Conservation (phyloP, 2,329 filamentous ascomycete species). For the Talaromyces sp. region DNA sequence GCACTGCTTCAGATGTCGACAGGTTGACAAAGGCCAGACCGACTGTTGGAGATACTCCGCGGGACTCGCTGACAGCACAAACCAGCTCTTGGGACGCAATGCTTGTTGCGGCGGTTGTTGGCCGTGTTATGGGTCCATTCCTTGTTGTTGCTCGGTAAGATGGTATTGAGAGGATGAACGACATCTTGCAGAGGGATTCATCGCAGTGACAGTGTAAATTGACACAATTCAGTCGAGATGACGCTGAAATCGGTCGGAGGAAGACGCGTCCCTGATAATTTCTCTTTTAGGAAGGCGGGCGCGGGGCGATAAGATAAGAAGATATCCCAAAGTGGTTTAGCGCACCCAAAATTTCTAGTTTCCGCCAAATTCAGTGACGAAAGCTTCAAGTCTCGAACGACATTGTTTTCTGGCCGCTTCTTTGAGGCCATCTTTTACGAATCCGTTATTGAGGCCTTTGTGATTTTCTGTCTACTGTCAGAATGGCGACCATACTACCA, state of each 20-base stretch:
- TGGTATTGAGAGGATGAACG: background rate
- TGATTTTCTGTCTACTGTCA: background rate
- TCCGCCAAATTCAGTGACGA: background rate
- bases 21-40: conserved; percentile 85
- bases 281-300: conserved; percentile 8
- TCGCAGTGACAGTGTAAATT: background rate
- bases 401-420: background rate
- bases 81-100: conserved; percentile 65
- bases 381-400: background rate
- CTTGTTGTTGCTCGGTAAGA: background rate
- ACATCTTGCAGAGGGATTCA: background rate
- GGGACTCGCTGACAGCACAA: conserved; percentile 84
- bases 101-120: conserved; percentile 54
- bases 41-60: conserved; percentile 79
- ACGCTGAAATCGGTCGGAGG: background rate
- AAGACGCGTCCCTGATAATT: conserved; percentile 1
- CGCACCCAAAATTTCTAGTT: conserved; percentile 11
- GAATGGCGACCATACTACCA: conserved; percentile 77
- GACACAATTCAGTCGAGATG: background rate
- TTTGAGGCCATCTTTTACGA: background rate
- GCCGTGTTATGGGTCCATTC: conserved; percentile 20
- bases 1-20: conserved; percentile 73
- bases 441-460: background rate
- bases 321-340: conserved; percentile 5
- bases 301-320: conserved; percentile 11